These are phyloP conservation scores for Pseudomassariella vexata DNA, from an alignment of 2,329 filamentous ascomycete genomes.

Conservation along the genomic window DNA sequence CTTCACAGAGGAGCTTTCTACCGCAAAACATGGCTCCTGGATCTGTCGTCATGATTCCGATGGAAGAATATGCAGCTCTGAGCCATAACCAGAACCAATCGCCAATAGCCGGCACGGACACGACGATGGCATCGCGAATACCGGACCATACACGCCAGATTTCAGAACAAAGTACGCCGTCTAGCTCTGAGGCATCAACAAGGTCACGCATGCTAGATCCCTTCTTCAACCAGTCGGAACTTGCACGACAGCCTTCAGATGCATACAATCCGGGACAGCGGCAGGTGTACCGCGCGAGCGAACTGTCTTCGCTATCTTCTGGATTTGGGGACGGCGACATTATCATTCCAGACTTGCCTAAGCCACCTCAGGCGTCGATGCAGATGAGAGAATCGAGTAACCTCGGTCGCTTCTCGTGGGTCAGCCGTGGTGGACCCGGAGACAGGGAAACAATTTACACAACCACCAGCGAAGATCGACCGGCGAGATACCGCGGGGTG, in stretches of 20 bases:
- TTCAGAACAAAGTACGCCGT: conserved; percentile 20
- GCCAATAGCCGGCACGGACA: conserved; percentile 4
- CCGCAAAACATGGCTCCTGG: conserved; percentile 8
- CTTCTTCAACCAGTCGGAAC: conserved; percentile 33
- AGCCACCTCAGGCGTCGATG: conserved; percentile 6
- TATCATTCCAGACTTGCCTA: conserved; percentile 31
- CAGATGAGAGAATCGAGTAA: conserved; percentile 12
- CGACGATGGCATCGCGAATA: conserved; percentile 14
- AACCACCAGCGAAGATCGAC: conserved; percentile 45
- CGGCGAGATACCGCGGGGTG: conserved; percentile 51
- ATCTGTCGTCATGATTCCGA: conserved; percentile 9
- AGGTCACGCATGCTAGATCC: conserved; percentile 29
- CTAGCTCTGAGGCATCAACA: conserved; percentile 17
- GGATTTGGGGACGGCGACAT: conserved; percentile 60
- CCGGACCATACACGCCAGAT: conserved; percentile 17
- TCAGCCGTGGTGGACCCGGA: conserved; percentile 18
- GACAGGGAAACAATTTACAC: conserved; percentile 48
- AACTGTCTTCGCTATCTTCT: conserved; percentile 56
- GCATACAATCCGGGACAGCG: conserved; percentile 28
- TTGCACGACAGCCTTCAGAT: conserved; percentile 28
- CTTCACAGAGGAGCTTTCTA: conserved; percentile 13
- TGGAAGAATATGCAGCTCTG: conserved; percentile 8
- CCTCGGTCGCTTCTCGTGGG: conserved; percentile 29
- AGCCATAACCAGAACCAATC: conserved; percentile 5
- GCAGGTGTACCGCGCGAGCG: conserved; percentile 37